A percentile compares a stretch with the other conserved stretches of the same genome.
phyloP scores from a whole-genome alignment of 139 green algal species.

The Micractinium sp. region DNA sequence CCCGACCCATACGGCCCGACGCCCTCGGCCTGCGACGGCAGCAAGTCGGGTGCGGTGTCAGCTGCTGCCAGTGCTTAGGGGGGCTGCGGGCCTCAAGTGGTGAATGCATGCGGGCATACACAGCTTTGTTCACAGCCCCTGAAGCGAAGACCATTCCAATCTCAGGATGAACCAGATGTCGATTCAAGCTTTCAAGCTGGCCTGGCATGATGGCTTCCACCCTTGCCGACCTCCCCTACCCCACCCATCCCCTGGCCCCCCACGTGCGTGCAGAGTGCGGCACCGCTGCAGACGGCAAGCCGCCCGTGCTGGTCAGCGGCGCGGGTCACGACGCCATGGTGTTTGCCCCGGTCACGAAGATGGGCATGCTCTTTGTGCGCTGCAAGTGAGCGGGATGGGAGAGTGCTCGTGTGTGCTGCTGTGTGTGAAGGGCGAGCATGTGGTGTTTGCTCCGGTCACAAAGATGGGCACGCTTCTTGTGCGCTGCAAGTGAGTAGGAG shows the following conservation, averaged over 20 bases:
- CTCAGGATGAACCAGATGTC: neutral
- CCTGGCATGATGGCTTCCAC: too few relatives aligned
- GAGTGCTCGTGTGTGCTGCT: neutral
- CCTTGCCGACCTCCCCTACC: neutral
- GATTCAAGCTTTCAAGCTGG: neutral
- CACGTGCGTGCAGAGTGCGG: neutral
- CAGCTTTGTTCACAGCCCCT: too few relatives aligned
- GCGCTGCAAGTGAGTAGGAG: slow-evolving; percentile 43
- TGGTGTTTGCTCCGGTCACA: slow-evolving; percentile 80
- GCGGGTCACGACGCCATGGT: slow-evolving; percentile 93
- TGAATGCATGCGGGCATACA: too few relatives aligned
- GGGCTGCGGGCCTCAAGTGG: neutral
- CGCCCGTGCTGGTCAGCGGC: slow-evolving; percentile 78
- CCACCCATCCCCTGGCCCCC: neutral
- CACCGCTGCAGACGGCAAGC: neutral
- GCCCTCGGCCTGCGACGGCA: too few relatives aligned
- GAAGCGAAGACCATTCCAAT: neutral
- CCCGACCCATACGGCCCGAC: neutral
- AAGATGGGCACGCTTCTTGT: slow-evolving; percentile 92
- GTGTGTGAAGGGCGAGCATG: neutral
- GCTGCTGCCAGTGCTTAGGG: neutral
- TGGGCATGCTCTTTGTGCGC: slow-evolving; percentile 94
- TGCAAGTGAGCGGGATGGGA: slow-evolving; percentile 22
- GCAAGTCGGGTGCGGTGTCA: neutral
- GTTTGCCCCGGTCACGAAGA: slow-evolving; percentile 74